Percentiles rank a stretch among this genome's conserved stretches.
These are phyloP conservation scores for Rhododendron simsii DNA, from an alignment of 148 eudicot species.

Conservation along the genomic window DNA sequence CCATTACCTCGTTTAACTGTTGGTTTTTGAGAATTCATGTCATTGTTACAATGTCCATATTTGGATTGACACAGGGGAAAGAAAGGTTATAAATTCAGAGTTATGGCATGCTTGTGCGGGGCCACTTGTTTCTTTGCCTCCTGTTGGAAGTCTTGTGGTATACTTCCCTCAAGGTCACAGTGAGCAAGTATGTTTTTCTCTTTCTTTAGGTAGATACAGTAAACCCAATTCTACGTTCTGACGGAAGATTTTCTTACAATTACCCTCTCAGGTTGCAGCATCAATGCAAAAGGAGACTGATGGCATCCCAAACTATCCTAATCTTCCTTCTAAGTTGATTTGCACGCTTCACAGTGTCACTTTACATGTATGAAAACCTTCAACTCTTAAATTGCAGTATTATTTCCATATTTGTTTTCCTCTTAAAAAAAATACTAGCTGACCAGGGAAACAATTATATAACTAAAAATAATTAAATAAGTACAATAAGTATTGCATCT, in stretches of 20 bases:
- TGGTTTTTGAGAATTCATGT: not conserved
- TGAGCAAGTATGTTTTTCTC: conserved; percentile 68
- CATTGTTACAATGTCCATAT: not conserved
- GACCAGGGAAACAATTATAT: not conserved
- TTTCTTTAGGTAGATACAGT: not conserved
- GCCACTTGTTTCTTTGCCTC: conserved; percentile 86
- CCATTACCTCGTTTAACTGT: not conserved
- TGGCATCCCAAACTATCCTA: conserved; percentile 85
- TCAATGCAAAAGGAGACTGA: conserved; percentile 93
- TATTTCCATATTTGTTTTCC: not conserved
- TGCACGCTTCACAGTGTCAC: conserved; percentile 94
- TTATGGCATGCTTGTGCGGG: conserved; percentile 99
- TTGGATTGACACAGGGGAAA: conserved; percentile 47
- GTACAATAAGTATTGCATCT: not conserved
- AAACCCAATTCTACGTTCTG: conserved; percentile 10
- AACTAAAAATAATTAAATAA: too few relatives aligned
- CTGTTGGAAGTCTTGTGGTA: conserved; percentile 90
- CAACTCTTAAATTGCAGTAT: not conserved
- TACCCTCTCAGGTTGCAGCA: conserved; percentile 71
- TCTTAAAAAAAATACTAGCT: not conserved
- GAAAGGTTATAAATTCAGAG: conserved; percentile 74
- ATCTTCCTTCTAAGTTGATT: conserved; percentile 92
- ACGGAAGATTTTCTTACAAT: conserved; percentile 13
- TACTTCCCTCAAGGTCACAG: conserved; percentile 99
- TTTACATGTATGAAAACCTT: conserved; percentile 64